Evolutionary conservation across 129 eudicot species (phyloP).

Genomic region (Lactuca saligna): DNA sequence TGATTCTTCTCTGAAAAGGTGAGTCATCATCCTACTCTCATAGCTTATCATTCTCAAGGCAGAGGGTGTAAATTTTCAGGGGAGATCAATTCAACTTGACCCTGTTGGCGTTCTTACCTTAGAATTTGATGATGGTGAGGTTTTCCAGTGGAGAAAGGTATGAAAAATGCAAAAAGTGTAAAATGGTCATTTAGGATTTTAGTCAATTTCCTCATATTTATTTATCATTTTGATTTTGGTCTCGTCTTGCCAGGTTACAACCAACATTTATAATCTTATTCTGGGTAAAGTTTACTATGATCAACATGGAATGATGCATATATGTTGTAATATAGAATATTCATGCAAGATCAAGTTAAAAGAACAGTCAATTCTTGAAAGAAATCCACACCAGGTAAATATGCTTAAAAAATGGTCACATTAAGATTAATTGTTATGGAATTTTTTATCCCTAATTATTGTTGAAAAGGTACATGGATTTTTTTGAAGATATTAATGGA

Average conservation of each 20-base stretch:
- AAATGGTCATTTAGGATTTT: not conserved
- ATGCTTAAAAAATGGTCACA: not conserved
- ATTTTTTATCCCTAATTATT: not conserved
- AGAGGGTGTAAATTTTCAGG: slow-evolving; percentile 92
- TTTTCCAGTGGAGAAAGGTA: slow-evolving; percentile 81
- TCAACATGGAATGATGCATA: slow-evolving; percentile 90
- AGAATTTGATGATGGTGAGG: slow-evolving; percentile 80
- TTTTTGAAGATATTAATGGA: slow-evolving; percentile 42
- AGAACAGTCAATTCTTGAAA: slow-evolving; percentile 75
- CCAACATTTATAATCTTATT: slow-evolving; percentile 76
- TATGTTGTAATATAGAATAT: slow-evolving; percentile 65
- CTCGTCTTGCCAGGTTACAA: slow-evolving; percentile 56
- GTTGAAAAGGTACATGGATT: slow-evolving; percentile 72
- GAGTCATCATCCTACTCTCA: slow-evolving; percentile 89
- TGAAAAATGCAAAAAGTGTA: not conserved
- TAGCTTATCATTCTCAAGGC: slow-evolving; percentile 93
- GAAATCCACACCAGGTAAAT: slow-evolving; percentile 83
- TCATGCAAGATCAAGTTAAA: slow-evolving; percentile 88
- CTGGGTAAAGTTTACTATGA: slow-evolving; percentile 81
- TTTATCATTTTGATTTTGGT: too few relatives aligned
- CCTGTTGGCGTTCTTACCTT: slow-evolving; percentile 66
- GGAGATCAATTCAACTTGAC: slow-evolving; percentile 53
- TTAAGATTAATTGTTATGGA: not conserved
- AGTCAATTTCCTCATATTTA: not conserved
- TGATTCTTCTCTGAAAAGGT: slow-evolving; percentile 94